These are phyloP conservation scores for Corynascus novoguineensis DNA, from an alignment of 495 filamentous ascomycete genomes.

Conservation along the genomic window DNA sequence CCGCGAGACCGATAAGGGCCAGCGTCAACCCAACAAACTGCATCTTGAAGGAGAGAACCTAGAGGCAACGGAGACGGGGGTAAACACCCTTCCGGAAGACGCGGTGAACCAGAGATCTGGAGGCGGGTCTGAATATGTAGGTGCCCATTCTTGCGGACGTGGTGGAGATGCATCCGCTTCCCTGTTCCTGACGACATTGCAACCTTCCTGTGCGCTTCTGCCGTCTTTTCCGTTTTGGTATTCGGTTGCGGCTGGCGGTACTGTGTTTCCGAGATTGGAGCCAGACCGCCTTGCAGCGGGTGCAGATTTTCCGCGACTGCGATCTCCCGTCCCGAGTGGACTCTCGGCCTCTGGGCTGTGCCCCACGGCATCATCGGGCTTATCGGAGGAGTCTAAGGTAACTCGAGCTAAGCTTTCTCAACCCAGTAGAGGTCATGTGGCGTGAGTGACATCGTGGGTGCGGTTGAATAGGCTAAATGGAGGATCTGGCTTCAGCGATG, in stretches of 20 bases:
- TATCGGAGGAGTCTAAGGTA: background rate
- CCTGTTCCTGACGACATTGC: background rate
- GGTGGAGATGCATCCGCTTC: background rate
- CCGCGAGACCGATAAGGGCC: constrained; percentile 18
- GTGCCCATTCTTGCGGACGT: background rate
- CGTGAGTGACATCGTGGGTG: constrained; percentile 13
- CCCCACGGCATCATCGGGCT: background rate
- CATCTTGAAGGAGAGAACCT: constrained; percentile 11
- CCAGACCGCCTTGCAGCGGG: background rate
- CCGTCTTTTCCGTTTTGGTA: constrained; percentile 3
- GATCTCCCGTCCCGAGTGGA: background rate
- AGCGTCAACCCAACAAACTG: constrained; percentile 1
- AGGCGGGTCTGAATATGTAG: constrained; percentile 1
- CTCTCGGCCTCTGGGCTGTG: background rate
- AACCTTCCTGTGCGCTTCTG: background rate
- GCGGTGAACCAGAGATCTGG: background rate
- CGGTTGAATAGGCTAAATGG: constrained; percentile 19
- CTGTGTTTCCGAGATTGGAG: constrained; percentile 3
- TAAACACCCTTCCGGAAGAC: background rate
- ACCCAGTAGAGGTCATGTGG: background rate
- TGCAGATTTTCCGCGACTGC: constrained; percentile 9
- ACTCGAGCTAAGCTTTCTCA: background rate
- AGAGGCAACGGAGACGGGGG: background rate
- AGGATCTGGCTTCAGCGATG: background rate
- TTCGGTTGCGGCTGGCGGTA: background rate